Base-by-base conservation (phyloP, 1,139 yeast genomes). In the Zygotorulaspora mrakii region DNA sequence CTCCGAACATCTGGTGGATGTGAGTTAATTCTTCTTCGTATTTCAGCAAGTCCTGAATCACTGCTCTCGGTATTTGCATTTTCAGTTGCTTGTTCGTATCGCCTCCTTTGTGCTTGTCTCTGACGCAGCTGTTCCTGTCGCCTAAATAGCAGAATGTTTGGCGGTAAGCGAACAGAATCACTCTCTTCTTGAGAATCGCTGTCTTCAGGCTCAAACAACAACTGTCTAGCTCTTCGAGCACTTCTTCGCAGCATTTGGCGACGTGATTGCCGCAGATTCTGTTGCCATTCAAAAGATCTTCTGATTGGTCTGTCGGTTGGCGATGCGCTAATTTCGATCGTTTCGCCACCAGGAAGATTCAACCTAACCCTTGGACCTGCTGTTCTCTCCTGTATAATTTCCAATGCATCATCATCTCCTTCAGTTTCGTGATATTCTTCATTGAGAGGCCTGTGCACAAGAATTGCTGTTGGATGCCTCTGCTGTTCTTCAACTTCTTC, bases 281-380 rank as follows among this genome's bases (percentile, higher is more conserved):
- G 46, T 34, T 50, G 54, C 42, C 50, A 42, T 31, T 54, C 55
- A 38, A 57, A 59, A 1, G 62, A 58, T 20, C 57, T 48, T 24
- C 58, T 43, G 12, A 42, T 40, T 3, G 62, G 63, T 31, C 45
- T 42, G 25, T 58, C 62, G 3, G 42, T 46, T 11, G 48, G 45
- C 5, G 48, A 38, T 2, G 59, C 54, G 27, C 43, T 42, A 5
- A 58, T 48, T 16, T 47, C 43, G 22, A 59, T 31, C 2, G 50
- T 47, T 22, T 50, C 49, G 17, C 61, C 59, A 17, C 61, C 62
- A 2, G 63, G 64, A 5, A 59, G 45, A 17, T 48, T 52, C 20
- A 59, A 35, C 2, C 50, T 42, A 10, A 54, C 48, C 11, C 47
- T 42, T 2, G 59, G 54, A 6, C 40, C 48, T 3, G 46, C 37